Conservation (phyloP, 2,329 filamentous ascomycete species). For the Fusarium tuaranense region DNA sequence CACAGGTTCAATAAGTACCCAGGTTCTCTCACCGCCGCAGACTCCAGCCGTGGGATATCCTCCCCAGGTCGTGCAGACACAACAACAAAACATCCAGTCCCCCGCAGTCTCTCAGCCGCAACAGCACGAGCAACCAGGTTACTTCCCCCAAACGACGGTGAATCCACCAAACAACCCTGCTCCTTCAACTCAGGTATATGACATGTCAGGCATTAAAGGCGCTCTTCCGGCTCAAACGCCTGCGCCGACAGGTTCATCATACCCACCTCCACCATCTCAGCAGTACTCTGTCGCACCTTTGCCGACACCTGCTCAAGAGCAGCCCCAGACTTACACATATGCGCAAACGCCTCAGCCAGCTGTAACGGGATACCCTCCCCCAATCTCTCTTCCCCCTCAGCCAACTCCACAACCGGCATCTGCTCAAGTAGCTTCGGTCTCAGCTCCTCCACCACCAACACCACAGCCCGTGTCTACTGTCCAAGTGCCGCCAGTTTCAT, state of each 20-base stretch:
- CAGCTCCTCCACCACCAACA: not conserved
- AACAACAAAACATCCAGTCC: not conserved
- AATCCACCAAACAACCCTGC: not conserved
- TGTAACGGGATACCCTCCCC: conserved; percentile 10
- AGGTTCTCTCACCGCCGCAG: conserved; percentile 13
- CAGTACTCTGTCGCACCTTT: not conserved
- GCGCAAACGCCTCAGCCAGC: not conserved
- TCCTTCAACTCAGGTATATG: conserved; percentile 2
- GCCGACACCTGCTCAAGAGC: not conserved
- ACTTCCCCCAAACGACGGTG: not conserved
- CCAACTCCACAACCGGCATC: not conserved
- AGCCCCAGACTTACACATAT: not conserved
- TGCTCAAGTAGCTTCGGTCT: not conserved
- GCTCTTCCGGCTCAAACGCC: conserved; percentile 23
- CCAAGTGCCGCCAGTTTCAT: not conserved
- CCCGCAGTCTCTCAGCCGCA: not conserved
- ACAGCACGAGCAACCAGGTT: not conserved
- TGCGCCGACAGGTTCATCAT: not conserved
- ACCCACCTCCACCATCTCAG: not conserved
- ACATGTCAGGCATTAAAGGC: conserved; percentile 23
- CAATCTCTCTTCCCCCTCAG: not conserved
- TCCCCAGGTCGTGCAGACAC: accelerated
- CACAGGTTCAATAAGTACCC: not conserved
- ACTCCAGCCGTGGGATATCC: not conserved
- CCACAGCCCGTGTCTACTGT: not conserved